phyloP scores from a whole-genome alignment of 1,284 basidiomycete genomes.

The Ustilago lituana region DNA sequence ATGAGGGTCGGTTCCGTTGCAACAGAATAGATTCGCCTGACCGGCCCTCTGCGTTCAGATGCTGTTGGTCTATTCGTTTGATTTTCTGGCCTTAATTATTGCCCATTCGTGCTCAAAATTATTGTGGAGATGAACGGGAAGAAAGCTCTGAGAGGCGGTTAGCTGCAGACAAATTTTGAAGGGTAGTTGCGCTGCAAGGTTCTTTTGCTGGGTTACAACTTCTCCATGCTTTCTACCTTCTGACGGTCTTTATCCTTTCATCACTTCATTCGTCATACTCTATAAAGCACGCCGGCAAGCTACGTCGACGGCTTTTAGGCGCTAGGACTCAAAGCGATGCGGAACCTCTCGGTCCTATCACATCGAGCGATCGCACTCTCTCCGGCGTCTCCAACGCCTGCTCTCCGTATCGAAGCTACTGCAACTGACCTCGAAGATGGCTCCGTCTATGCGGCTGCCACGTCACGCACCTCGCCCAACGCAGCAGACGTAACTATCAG shows the following conservation, averaged over 20 bases:
- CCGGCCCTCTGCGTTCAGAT: too few relatives aligned
- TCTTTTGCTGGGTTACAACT: too few relatives aligned
- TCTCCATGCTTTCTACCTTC: background rate
- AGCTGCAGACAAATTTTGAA: constrained; percentile 10
- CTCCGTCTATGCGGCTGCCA: constrained; percentile 41
- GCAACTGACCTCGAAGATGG: constrained; percentile 35
- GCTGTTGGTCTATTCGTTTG: too few relatives aligned
- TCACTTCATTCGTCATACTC: background rate
- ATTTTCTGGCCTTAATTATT: too few relatives aligned
- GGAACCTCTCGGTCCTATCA: constrained; percentile 40
- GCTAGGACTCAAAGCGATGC: constrained; percentile 18
- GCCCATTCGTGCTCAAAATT: too few relatives aligned
- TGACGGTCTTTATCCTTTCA: background rate
- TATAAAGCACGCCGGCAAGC: background rate
- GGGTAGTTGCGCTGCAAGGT: background rate
- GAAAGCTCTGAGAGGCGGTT: too few relatives aligned
- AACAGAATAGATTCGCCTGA: too few relatives aligned
- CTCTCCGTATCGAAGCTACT: constrained; percentile 30
- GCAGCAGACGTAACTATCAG: constrained; percentile 29
- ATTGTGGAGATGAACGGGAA: too few relatives aligned
- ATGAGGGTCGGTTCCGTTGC: too few relatives aligned
- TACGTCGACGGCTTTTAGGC: background rate
- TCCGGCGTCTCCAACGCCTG: constrained; percentile 5
- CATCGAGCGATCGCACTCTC: constrained; percentile 32
- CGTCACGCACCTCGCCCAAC: constrained; percentile 23